A percentile compares a stretch with the other conserved stretches of the same genome.
phyloP scores from a whole-genome alignment of 495 filamentous ascomycete species.

The Margaritispora aquatica region DNA sequence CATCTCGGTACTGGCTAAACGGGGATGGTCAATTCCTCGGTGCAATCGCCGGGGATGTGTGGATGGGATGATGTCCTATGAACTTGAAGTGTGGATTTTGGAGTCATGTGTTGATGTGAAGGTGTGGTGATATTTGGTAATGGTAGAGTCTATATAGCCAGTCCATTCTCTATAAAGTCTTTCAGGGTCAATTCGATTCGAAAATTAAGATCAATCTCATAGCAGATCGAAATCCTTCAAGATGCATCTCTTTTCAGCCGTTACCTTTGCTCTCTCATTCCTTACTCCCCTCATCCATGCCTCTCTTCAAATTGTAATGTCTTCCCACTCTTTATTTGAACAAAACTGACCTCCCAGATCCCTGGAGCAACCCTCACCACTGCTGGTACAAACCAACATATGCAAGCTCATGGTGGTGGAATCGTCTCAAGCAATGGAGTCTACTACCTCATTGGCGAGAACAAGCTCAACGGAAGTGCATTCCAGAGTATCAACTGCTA shows the following conservation, averaged over 20 bases:
- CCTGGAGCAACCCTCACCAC: conserved; percentile 47
- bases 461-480: conserved; percentile 50
- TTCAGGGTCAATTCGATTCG: no score
- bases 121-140: not conserved
- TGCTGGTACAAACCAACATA: conserved; percentile 39
- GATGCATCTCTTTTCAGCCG: not conserved
- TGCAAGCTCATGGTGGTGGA: conserved; percentile 52
- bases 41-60: no score
- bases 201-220: no score
- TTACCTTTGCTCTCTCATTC: not conserved
- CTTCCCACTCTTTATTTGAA: not conserved
- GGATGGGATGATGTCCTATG: not conserved
- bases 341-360: conserved; percentile 25
- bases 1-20: not conserved
- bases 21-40: not conserved
- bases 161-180: no score
- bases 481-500: conserved; percentile 58
- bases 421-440: conserved; percentile 30
- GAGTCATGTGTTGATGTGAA: no score
- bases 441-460: conserved; percentile 62
- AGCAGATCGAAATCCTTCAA: not conserved
- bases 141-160: no score
- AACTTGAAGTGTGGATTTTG: not conserved
- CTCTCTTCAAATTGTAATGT: not conserved
- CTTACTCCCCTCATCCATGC: not conserved